A percentile compares a stretch with the other conserved stretches of the same genome.
These are phyloP conservation scores for Cyberlindnera saturnus DNA, from an alignment of 805 yeast species.

Conservation along the genomic window DNA sequence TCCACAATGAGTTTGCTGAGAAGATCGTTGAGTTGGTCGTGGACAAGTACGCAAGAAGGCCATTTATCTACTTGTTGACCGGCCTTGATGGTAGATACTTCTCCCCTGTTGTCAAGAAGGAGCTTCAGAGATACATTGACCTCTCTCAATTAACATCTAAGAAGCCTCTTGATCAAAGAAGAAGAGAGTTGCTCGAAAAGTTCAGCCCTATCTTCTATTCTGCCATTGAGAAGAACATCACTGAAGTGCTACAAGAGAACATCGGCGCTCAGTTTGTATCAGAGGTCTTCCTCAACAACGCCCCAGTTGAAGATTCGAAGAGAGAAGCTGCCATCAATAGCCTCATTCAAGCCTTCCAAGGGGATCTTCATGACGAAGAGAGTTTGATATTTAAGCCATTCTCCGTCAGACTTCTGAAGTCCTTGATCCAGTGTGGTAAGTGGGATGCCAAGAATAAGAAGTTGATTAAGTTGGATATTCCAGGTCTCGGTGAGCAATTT, in stretches of 20 bases:
- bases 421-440: conserved; percentile 79
- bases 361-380: conserved; percentile 58
- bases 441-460: conserved; percentile 64
- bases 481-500: conserved; percentile 52
- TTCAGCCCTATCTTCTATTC: conserved; percentile 64
- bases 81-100: conserved; percentile 82
- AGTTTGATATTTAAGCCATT: conserved; percentile 71
- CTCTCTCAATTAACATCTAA: conserved; percentile 69
- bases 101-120: conserved; percentile 60
- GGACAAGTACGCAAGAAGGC: conserved; percentile 82
- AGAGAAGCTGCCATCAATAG: conserved; percentile 47
- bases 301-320: conserved; percentile 32
- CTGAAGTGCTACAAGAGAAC: conserved; percentile 54
- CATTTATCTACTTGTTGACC: conserved; percentile 71
- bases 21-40: conserved; percentile 48
- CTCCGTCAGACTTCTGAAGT: conserved; percentile 65
- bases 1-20: conserved; percentile 51
- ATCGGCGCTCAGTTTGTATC: conserved; percentile 79
- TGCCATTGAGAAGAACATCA: conserved; percentile 44
- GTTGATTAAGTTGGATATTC: conserved; percentile 37
- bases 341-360: conserved; percentile 53
- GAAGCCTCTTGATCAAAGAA: conserved; percentile 75
- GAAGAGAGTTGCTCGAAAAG: conserved; percentile 56
- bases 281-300: conserved; percentile 63
- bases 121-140: conserved; percentile 53